Evolutionary conservation across 768 basidiomycete species (phyloP).

Genomic region (Phlebiopsis flavidoalba): DNA sequence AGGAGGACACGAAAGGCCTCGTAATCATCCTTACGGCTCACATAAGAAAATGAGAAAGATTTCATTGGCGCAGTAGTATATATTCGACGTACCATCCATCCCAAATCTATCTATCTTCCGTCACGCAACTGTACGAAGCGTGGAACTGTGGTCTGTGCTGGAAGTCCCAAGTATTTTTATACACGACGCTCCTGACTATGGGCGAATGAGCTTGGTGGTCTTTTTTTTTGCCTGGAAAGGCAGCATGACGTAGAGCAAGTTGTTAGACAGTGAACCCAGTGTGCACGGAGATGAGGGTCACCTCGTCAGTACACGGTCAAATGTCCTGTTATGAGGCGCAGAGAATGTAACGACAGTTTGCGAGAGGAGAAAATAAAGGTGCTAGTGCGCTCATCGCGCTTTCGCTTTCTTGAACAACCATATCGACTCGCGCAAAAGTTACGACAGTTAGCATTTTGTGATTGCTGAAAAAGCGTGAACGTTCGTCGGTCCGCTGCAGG

Average conservation of each 20-base stretch:
- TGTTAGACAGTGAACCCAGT: neutral
- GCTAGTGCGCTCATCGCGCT: constrained; percentile 20
- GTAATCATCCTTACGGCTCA: constrained; percentile 61
- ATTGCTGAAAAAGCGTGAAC: neutral
- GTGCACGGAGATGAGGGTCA: constrained; percentile 14
- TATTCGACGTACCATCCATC: constrained; percentile 58
- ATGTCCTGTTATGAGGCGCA: constrained; percentile 28
- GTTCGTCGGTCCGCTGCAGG: constrained; percentile 6
- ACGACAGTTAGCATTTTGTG: neutral
- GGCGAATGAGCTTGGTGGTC: constrained; percentile 42
- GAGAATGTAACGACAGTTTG: constrained; percentile 33
- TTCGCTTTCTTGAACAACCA: constrained; percentile 22
- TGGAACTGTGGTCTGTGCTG: constrained; percentile 28
- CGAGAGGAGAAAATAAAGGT: no score
- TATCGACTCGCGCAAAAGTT: neutral
- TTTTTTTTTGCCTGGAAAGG: no score
- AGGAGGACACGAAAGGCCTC: constrained; percentile 58
- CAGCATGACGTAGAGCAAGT: neutral
- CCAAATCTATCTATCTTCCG: constrained; percentile 56
- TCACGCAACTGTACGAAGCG: constrained; percentile 50
- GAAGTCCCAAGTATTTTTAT: constrained; percentile 55
- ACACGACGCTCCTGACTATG: constrained; percentile 52
- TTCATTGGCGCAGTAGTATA: neutral
- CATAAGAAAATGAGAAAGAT: constrained; percentile 1
- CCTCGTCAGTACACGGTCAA: constrained; percentile 41